These are phyloP conservation scores for Cyberlindnera petersonii DNA, from an alignment of 805 yeast genomes.

Conservation along the genomic window DNA sequence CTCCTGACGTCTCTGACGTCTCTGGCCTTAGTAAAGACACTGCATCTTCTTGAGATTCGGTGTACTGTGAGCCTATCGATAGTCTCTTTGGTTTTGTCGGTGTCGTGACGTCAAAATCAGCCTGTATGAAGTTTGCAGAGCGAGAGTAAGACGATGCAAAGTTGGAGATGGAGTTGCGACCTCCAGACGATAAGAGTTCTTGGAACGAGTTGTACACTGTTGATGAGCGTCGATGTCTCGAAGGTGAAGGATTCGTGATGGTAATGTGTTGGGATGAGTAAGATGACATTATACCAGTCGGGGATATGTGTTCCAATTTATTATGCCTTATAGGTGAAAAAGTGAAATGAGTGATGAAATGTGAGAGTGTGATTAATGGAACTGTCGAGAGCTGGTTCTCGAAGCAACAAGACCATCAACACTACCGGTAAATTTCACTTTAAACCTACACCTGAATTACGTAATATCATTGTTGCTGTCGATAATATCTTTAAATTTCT, in stretches of 20 bases:
- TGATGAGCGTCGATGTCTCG: constrained; percentile 17
- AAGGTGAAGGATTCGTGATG: background rate
- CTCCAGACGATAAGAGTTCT: constrained; percentile 24
- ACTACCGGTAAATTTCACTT: too few species aligned
- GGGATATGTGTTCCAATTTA: too few species aligned
- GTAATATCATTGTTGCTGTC: too few species aligned
- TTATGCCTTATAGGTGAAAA: too few species aligned
- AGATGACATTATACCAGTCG: background rate
- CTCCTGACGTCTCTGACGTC: background rate
- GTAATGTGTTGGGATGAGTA: constrained; percentile 1
- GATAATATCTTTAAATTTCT: too few species aligned
- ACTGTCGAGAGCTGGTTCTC: too few species aligned
- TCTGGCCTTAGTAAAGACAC: constrained; percentile 12
- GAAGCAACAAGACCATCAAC: too few species aligned
- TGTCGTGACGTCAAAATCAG: constrained; percentile 25
- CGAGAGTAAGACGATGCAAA: constrained; percentile 28
- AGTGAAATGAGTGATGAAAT: too few species aligned
- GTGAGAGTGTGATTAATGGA: too few species aligned
- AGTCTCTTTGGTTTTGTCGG: constrained; percentile 18
- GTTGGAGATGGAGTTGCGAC: constrained; percentile 24
- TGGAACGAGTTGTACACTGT: constrained; percentile 26
- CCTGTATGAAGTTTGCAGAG: constrained; percentile 25
- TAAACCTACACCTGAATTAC: too few species aligned
- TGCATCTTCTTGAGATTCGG: constrained; percentile 13
- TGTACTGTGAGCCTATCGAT: constrained; percentile 14